Base-by-base conservation (phyloP, 306 rosid species). In the Quercus wislizeni region DNA sequence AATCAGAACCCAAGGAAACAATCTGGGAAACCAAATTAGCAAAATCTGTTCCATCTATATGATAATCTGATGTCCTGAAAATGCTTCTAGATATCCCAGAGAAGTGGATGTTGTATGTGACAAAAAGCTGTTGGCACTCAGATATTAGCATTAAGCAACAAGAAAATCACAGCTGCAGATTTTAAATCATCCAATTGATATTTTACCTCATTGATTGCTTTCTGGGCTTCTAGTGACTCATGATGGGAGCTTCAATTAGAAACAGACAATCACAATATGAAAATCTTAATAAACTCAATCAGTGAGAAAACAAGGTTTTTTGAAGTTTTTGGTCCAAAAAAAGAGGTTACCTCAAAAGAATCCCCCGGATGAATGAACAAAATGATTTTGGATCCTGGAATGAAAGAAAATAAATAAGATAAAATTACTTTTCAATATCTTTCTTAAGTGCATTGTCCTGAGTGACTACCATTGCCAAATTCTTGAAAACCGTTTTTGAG, bases 161-260 rank as follows among this genome's bases (percentile, higher is more conserved):
- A 55, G 58, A 78, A 67, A 67, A 33, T 61, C 74, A 68, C 30
- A 78, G 76, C 33, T 67, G 59, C 55, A 76, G 55, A 72, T 74
- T 27, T 63, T 49, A 81, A 18, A 82, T 76, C 57, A 85, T 80
- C 75, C 64, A 69, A 63, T 31, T 56, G 54, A 57, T 63, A 65
- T 76, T 77, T 85, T 90, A 95, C 99, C 99, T 91, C 97, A 85
- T 87, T 95, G 83, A 95, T 93, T 79, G 92, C 93, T 86, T 95
- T 95, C 91, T 95, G 99, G 68, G 94, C 84, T 88, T 95, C 91
- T 90, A 95, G 83, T 71, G 99, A 95, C 78, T 90, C 99, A 75
- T 95, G 99, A 87, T 95, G 99, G 70, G 99, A 93, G 84, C 99
- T 95, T 78, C 90, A 89, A 78, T 87, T 55, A 78, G 67, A 77